These are phyloP conservation scores for Gossypium rotundifolium DNA, from an alignment of 345 rosid genomes.

Conservation along the genomic window DNA sequence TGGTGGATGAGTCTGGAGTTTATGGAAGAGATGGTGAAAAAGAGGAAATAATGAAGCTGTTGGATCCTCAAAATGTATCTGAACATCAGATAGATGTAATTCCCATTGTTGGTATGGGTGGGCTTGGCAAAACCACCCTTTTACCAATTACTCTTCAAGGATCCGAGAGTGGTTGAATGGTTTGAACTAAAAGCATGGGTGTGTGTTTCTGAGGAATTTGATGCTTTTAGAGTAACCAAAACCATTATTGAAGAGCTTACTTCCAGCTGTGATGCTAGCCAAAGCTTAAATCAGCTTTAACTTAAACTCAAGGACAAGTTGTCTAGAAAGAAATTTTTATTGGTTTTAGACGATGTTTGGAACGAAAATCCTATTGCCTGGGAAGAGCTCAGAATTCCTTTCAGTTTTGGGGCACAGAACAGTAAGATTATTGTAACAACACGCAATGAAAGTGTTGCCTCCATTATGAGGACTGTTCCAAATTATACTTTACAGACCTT, in stretches of 20 bases:
- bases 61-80: not conserved
- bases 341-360: too few species aligned
- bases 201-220: slow-evolving; percentile 15
- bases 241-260: not conserved
- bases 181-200: slow-evolving; percentile 28
- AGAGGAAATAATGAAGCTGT: not conserved
- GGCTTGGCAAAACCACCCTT: slow-evolving; percentile 5
- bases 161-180: slow-evolving; percentile 1
- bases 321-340: too few species aligned
- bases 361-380: too few species aligned
- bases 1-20: slow-evolving; percentile 5
- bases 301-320: too few species aligned
- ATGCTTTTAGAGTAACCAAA: slow-evolving; percentile 15
- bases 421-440: too few species aligned
- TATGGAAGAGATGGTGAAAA: not conserved
- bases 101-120: slow-evolving; percentile 10
- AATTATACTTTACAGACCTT: slow-evolving; percentile 13
- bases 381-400: too few species aligned
- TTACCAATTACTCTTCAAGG: not conserved
- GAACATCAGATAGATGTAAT: not conserved
- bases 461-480: slow-evolving; percentile 15
- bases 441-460: slow-evolving; percentile 10
- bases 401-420: too few species aligned
- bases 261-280: too few species aligned
- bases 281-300: too few species aligned